phyloP scores from a whole-genome alignment of 805 yeast species.

The Nakazawaea sp. region DNA sequence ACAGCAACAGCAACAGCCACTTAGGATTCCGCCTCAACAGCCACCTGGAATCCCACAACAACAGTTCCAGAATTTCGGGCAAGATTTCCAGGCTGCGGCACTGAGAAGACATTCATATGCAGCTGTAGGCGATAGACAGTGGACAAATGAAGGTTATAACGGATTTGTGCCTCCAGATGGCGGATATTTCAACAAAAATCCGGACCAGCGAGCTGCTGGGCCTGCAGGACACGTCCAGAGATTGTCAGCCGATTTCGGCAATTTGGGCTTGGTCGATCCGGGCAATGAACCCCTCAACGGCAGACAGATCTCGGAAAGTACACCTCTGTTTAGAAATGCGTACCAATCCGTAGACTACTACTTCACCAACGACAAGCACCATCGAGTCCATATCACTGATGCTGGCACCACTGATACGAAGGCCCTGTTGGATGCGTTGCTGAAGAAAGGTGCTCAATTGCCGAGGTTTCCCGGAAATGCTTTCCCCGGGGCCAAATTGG shows the following conservation, averaged over 20 bases:
- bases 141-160: too few species aligned
- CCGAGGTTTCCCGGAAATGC: constrained; percentile 27
- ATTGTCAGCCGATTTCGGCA: constrained; percentile 8
- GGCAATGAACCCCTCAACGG: background rate
- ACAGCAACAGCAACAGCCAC: constrained; percentile 1
- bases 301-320: constrained; percentile 3
- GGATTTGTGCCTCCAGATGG: too few species aligned
- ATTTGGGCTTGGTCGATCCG: constrained; percentile 2
- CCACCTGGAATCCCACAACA: too few species aligned
- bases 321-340: constrained; percentile 1
- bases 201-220: background rate
- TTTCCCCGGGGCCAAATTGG: constrained; percentile 32
- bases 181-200: constrained; percentile 10
- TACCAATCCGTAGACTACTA: constrained; percentile 12
- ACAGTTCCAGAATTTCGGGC: too few species aligned
- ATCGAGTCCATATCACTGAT: constrained; percentile 13
- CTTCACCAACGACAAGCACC: constrained; percentile 10
- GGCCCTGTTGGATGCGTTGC: constrained; percentile 12
- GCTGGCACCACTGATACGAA: constrained; percentile 10
- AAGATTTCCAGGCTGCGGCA: too few species aligned
- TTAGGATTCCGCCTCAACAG: too few species aligned
- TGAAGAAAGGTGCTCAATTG: constrained; percentile 29
- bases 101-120: constrained; percentile 15
- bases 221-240: constrained; percentile 4
- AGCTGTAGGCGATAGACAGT: constrained; percentile 13